Percentiles rank a stretch among this genome's conserved stretches.
These are phyloP conservation scores for Scenedesmus sp. DNA, from an alignment of 163 green algal species.

Conservation along the genomic window DNA sequence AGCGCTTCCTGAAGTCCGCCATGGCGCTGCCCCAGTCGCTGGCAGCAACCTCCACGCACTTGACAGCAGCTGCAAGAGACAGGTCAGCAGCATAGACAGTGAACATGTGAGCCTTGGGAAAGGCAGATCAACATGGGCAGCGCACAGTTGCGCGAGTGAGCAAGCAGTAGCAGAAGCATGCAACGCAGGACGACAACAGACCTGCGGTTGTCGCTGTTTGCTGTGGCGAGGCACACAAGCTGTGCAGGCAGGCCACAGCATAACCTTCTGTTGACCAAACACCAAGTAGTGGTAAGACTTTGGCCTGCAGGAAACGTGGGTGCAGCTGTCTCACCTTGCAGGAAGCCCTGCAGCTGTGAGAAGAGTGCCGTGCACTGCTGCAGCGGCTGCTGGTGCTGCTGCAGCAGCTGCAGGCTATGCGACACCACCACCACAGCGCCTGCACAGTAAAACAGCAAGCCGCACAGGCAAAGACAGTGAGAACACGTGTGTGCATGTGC, in stretches of 20 bases:
- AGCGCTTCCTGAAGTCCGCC: constrained; percentile 45
- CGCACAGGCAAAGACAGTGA: background rate
- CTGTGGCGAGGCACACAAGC: no score
- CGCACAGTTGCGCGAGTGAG: no score
- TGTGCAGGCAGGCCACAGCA: no score
- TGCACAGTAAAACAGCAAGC: background rate
- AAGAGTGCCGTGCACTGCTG: constrained; percentile 44
- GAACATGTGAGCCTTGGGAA: no score
- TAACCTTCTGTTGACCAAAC: background rate
- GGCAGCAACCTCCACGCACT: background rate
- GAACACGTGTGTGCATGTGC: background rate
- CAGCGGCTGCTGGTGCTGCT: constrained; percentile 28
- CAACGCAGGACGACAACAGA: no score
- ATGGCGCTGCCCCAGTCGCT: constrained; percentile 57
- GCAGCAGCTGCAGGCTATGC: constrained; percentile 3
- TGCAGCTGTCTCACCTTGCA: background rate
- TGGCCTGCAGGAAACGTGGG: no score
- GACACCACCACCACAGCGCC: constrained; percentile 22
- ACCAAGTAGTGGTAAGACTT: no score
- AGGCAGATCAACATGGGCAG: background rate
- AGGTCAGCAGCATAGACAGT: background rate
- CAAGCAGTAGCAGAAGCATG: no score
- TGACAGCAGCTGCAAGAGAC: constrained; percentile 28
- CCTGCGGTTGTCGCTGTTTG: no score
- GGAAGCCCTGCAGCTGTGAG: constrained; percentile 38